phyloP scores from a whole-genome alignment of 495 filamentous ascomycete species.

The Bombardia bombarda region DNA sequence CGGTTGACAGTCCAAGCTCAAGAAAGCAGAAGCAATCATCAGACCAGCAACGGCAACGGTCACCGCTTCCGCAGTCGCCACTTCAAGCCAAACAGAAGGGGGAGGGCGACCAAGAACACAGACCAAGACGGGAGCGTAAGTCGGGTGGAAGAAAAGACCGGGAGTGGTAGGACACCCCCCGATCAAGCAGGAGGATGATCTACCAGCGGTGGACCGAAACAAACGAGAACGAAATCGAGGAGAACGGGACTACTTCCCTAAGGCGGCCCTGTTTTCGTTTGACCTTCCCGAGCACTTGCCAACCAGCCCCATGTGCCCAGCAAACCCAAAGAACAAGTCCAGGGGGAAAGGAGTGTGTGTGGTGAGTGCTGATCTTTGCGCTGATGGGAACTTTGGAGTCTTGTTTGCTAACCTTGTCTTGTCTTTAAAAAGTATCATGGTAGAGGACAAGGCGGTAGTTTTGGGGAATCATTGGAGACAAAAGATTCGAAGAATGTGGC shows the following conservation, averaged over 20 bases:
- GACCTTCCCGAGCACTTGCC: slow-evolving; percentile 59
- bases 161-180: slow-evolving; percentile 15
- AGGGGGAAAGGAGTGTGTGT: slow-evolving; percentile 50
- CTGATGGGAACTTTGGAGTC: no score
- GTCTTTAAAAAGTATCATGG: no score
- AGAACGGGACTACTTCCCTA: slow-evolving; percentile 1
- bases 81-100: no score
- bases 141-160: background rate
- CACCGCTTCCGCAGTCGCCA: no score
- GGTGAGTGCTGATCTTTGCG: slow-evolving; percentile 10
- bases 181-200: background rate
- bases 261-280: slow-evolving; percentile 35
- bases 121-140: background rate
- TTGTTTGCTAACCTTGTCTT: no score
- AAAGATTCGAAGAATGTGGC: no score
- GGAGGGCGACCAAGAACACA: no score
- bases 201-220: background rate
- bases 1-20: background rate
- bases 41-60: no score
- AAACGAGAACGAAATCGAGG: background rate
- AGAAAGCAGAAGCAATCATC: background rate
- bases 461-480: no score
- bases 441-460: no score
- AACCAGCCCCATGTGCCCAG: slow-evolving; percentile 56
- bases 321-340: slow-evolving; percentile 44